phyloP scores from a whole-genome alignment of 257 asterid genomes.

The Nicotiana noctiflora region DNA sequence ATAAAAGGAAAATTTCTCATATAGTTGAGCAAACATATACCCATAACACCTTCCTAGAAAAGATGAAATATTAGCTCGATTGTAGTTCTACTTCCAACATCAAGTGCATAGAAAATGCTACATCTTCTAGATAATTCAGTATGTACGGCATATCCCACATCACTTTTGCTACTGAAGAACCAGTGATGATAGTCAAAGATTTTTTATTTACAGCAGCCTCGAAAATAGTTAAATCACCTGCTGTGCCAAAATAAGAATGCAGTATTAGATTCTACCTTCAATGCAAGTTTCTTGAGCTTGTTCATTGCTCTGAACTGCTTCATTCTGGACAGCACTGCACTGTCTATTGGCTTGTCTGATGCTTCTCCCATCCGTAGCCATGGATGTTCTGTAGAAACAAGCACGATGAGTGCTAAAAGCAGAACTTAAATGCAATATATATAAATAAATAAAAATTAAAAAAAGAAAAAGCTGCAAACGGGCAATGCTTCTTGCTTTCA shows the following conservation, averaged over 20 bases:
- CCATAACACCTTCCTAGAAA: not conserved
- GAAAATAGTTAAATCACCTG: not conserved
- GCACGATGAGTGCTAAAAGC: conserved; percentile 1
- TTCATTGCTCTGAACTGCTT: conserved; percentile 25
- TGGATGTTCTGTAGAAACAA: conserved; percentile 16
- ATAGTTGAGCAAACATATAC: not conserved
- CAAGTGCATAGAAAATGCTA: not conserved
- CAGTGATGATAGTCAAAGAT: not conserved
- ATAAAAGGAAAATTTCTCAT: not conserved
- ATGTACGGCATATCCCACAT: not conserved
- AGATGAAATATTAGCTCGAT: not conserved
- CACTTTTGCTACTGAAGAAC: not conserved
- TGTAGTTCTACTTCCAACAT: not conserved
- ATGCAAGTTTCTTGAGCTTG: conserved; percentile 20
- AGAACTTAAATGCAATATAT: not conserved
- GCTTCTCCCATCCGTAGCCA: conserved; percentile 19
- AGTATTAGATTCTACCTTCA: conserved; percentile 10
- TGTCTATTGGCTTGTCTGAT: conserved; percentile 23
- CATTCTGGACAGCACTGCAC: conserved; percentile 21
- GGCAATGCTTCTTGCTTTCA: not conserved
- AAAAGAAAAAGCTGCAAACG: not conserved
- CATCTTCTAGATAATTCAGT: not conserved
- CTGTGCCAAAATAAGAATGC: not conserved
- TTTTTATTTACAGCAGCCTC: not conserved
- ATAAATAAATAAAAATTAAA: not conserved